Percentiles rank a stretch among this genome's conserved stretches.
Evolutionary conservation across 345 rosid genomes (phyloP).

Genomic region (Brassica napus): Da-Ae NC_063442.1:33947501-33948000

Average conservation of each 20-base stretch:
- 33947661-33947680: neutral
- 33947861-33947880: constrained; percentile 14
- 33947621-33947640: constrained; percentile 6
- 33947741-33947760: neutral
- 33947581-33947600: constrained; percentile 5
- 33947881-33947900: constrained; percentile 34
- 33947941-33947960: constrained; percentile 25
- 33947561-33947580: constrained; percentile 27
- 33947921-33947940: constrained; percentile 31
- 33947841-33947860: constrained; percentile 13
- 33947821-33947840: neutral
- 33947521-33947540: neutral
- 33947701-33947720: constrained; percentile 1
- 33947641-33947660: neutral
- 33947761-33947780: constrained; percentile 5
- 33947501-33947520: neutral
- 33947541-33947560: constrained; percentile 12
- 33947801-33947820: neutral
- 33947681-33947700: neutral
- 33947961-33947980: constrained; percentile 31
- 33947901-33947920: constrained; percentile 18
- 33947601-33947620: neutral
- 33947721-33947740: constrained; percentile 2
- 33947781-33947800: neutral
- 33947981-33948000: constrained; percentile 1